Evolutionary conservation across 352 stramenopile species (phyloP), one percentile per base, ranked within the genome.

Genomic region (Salisapilia sapeloensis): DNA sequence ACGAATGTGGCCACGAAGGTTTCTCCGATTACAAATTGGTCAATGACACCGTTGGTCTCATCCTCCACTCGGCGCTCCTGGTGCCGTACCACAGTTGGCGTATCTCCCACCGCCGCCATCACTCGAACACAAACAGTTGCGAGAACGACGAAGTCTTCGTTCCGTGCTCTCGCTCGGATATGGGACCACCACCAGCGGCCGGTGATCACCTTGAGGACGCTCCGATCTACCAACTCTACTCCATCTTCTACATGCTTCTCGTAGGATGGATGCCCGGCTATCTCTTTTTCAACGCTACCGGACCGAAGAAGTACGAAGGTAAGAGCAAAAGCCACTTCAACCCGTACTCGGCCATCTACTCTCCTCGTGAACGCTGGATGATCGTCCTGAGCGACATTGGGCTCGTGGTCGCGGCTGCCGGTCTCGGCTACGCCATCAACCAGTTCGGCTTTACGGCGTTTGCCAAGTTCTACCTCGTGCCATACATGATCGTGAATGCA

Each of bases 81-180:
- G 93, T 98, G 43, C 94, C 94, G 6, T 99, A 98, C 83, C 96
- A 97, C 78, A 95, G 80, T 35, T 99, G 94, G 94, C 81, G 94
- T 46, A 83, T 94, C 53, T 94, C 81, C 25, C 92, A 97, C 69
- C 89, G 85, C 28, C 77, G 94, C 24, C 90, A 97, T 63, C 92
- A 97, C 66, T 96, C 95, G 34, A 89, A 97, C 65, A 92, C 95
- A 28, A 86, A 79, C 17, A 87, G 60, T 42, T 92, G 75, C 50
- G 85, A 96, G 46, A 94, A 99, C 58, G 94, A 97, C 51, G 93
- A 98, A 60, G 92, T 96, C n/a, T 97, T 98, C 44, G 77, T 95
- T 33, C 92, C 94, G 1, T 67, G 86, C 21, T 93, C 67, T 10
- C 66, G 61, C 19, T 74, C 76, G 1, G 72, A 13, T 55, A 64